phyloP scores from a whole-genome alignment of 345 rosid genomes.

The Brassica nigra region DNA sequence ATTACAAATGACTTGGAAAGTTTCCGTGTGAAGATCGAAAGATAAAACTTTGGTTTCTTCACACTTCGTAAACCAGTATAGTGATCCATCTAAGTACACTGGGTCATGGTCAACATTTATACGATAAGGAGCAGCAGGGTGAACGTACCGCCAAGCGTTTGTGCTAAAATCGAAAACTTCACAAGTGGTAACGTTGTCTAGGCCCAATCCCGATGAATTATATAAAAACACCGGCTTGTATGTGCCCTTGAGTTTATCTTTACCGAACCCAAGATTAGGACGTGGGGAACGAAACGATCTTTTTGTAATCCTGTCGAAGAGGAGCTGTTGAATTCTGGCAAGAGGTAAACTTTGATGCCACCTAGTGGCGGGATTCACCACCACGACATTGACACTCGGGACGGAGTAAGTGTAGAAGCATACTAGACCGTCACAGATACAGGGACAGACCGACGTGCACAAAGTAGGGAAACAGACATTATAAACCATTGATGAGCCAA shows the following conservation, averaged over 20 bases:
- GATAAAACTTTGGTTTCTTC: neutral
- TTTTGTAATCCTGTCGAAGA: neutral
- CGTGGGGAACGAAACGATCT: neutral
- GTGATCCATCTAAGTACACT: constrained; percentile 1
- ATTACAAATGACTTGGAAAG: neutral
- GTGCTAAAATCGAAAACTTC: neutral
- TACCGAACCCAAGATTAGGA: neutral
- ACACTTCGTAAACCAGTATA: neutral
- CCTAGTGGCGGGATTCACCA: neutral
- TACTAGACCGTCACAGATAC: neutral
- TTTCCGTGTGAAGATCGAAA: neutral
- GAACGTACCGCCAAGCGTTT: neutral
- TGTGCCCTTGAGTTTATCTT: neutral
- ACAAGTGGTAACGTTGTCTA: neutral
- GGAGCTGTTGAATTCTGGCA: neutral
- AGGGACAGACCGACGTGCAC: too few species aligned
- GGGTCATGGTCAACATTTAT: neutral
- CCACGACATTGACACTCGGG: neutral
- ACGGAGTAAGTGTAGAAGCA: neutral
- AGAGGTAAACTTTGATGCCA: neutral
- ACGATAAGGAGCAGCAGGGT: neutral
- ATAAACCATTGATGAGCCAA: too few species aligned
- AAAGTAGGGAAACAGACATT: too few species aligned
- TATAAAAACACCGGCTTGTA: neutral
- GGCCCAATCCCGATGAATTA: neutral